phyloP scores from a whole-genome alignment of 768 basidiomycete species.

The Lepiota subincarnata region DNA sequence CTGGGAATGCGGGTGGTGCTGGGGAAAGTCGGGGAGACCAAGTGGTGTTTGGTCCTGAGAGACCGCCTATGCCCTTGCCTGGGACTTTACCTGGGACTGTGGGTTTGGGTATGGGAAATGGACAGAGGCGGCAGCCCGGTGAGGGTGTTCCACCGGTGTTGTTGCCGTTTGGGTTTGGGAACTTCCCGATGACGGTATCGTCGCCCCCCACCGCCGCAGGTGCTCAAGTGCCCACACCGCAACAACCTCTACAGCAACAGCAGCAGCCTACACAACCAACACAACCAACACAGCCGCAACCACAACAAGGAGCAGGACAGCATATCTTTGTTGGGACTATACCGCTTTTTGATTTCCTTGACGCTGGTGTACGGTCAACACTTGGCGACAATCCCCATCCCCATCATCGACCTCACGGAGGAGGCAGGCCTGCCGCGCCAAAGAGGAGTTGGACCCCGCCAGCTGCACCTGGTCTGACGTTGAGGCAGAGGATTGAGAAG shows the following conservation, averaged over 20 bases:
- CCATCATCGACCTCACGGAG: too few species aligned
- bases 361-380: background rate
- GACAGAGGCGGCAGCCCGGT: background rate
- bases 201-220: background rate
- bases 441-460: too few species aligned
- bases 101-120: too few species aligned
- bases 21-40: background rate
- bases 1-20: too few species aligned
- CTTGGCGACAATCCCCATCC: too few species aligned
- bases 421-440: background rate
- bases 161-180: constrained; percentile 1
- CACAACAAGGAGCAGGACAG: constrained; percentile 10
- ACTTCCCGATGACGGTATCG: background rate
- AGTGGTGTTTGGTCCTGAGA: constrained; percentile 4
- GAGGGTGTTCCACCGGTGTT: background rate
- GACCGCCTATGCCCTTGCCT: background rate
- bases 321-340: constrained; percentile 17
- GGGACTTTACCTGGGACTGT: too few species aligned
- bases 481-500: constrained; percentile 71
- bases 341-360: constrained; percentile 10
- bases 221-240: background rate
- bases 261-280: background rate
- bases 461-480: constrained; percentile 64
- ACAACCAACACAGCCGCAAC: background rate
- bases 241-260: background rate